Conservation (phyloP, 73 alveolate genomes). For the Paramecium biaurelia region DNA sequence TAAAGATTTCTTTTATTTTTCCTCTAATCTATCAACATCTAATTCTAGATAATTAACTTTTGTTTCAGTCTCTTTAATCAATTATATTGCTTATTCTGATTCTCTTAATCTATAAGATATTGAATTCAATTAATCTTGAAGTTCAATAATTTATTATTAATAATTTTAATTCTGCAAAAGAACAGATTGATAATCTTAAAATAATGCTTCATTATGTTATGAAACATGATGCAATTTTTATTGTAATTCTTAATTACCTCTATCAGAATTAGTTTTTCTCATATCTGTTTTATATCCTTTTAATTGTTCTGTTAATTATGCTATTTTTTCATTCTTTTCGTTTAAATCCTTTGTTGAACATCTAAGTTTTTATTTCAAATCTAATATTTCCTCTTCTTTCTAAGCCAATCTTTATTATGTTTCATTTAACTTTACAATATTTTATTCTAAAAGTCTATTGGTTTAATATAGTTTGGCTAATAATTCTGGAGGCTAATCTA, state of each 20-base stretch:
- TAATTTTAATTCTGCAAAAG: not conserved
- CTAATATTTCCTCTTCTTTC: slow-evolving; percentile 8
- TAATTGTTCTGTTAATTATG: not conserved
- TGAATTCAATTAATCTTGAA: not conserved
- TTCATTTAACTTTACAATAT: not conserved
- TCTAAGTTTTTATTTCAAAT: not conserved
- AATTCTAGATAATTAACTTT: not conserved
- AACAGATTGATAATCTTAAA: slow-evolving; percentile 12
- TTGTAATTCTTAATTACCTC: not conserved
- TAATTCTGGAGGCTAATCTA: slow-evolving; percentile 32
- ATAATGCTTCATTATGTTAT: not conserved
- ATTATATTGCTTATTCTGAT: slow-evolving; percentile 22
- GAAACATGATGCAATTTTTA: not conserved
- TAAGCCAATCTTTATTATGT: not conserved
- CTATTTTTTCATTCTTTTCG: not conserved
- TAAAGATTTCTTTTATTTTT: not conserved
- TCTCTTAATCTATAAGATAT: slow-evolving; percentile 29
- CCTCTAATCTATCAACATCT: not conserved
- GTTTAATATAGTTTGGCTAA: slow-evolving; percentile 22
- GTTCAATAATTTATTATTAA: not conserved
- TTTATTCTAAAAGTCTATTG: not conserved
- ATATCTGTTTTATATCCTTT: not conserved
- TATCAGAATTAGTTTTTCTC: not conserved
- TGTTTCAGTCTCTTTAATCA: slow-evolving; percentile 10
- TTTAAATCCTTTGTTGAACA: not conserved